Base-by-base conservation (phyloP, 805 yeast species). In the Pichia paraexigua region DNA sequence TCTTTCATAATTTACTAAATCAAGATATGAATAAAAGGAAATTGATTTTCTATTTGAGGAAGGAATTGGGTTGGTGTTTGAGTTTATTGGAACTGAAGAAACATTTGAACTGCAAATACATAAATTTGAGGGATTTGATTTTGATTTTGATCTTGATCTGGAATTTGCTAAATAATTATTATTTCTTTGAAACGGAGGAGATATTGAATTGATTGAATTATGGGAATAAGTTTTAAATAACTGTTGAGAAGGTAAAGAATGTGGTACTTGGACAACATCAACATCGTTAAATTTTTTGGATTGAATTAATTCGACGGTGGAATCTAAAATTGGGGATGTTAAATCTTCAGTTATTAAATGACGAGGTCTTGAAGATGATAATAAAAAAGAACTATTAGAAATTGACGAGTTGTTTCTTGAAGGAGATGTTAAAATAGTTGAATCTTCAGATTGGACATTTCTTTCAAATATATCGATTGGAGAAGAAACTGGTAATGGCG, bases 241-340 rank as follows among this genome's bases (percentile, higher is more conserved):
- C 1, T 46, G 37, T 2, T 43, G 17, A 1, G 53, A 48, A 10
- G 58, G 49, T 12, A 30, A 18, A 6, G 53, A 24, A 48, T 59
- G 64, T 18, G 69, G 67, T n/a, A 62, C 59, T 46, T 66, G 61
- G 21, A 87, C 80, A 67, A 88, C 78, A 53, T 86, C 91, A 15
- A 87, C 81, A 50, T 78, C 75, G 57, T 85, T 84, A 53, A 89
- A 75, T 59, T 84, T 79, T 12, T 69, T 60, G 59, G 81, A 82
- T 15, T 82, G 77, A 43, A 82, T 73, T 39, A 86, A 71, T 53
- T 84, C 79, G 20, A 82, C 76, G 5, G 94, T 78, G 10, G 95
- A 88, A 60, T 87, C 95, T 58, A 88, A 71, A 8, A 87, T 87
- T 0, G 96, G 91, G 2, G 95, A 86, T 21, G 88, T 86, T 58